Conservation (phyloP, 2,329 filamentous ascomycete species). For the Xylaria sp. region DNA sequence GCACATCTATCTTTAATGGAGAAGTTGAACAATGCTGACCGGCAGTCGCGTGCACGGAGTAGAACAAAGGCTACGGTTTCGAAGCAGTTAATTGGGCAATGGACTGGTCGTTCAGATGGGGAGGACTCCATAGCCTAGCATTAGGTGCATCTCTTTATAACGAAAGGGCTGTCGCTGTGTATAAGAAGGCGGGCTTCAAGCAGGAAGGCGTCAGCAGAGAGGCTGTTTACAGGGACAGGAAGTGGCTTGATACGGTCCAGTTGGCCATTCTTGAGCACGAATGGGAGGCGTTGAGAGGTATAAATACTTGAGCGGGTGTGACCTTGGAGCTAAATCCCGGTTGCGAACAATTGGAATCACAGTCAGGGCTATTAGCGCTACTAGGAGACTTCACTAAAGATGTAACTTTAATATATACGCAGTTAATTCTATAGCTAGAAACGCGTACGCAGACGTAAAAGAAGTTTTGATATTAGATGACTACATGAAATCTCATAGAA, state of each 20-base stretch:
- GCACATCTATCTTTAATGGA: slow-evolving; percentile 24
- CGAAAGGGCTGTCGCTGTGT: slow-evolving; percentile 48
- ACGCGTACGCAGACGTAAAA: too few species aligned
- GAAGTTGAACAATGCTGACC: slow-evolving; percentile 42
- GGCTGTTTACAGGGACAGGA: slow-evolving; percentile 49
- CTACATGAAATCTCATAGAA: too few species aligned
- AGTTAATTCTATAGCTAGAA: background rate
- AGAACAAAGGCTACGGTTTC: slow-evolving; percentile 50
- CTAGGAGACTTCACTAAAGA: background rate
- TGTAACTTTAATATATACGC: background rate
- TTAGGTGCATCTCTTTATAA: slow-evolving; percentile 51
- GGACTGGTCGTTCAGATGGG: slow-evolving; percentile 53
- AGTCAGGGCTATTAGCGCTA: background rate
- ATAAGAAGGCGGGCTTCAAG: slow-evolving; percentile 52
- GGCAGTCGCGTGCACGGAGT: slow-evolving; percentile 29
- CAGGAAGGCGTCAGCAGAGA: slow-evolving; percentile 51
- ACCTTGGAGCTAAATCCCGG: background rate
- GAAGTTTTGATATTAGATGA: too few species aligned
- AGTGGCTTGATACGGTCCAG: slow-evolving; percentile 45
- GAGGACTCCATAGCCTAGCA: slow-evolving; percentile 50
- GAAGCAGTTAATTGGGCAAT: slow-evolving; percentile 55
- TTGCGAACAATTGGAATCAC: background rate
- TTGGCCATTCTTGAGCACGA: slow-evolving; percentile 48
- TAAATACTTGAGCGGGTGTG: background rate
- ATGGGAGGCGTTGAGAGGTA: background rate